Conservation (phyloP, 2,329 filamentous ascomycete genomes). For the Hymenoscyphus infarciens region DNA sequence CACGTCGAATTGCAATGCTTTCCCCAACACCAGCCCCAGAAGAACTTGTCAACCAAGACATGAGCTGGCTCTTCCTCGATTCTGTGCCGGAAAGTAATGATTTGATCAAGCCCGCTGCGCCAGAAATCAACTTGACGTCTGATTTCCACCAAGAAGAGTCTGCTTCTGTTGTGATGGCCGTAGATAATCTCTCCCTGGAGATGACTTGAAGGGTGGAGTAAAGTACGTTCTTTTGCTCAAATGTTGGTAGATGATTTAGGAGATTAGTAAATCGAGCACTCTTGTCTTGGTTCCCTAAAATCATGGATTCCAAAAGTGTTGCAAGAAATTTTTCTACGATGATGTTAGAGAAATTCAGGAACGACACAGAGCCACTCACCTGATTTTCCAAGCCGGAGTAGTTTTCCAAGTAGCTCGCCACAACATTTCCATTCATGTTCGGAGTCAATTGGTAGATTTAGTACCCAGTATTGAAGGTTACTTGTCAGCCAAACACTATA, state of each 20-base stretch:
- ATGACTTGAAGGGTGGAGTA: constrained; percentile 28
- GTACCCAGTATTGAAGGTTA: constrained; percentile 32
- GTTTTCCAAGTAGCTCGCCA: constrained; percentile 31
- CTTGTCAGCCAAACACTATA: constrained; percentile 33
- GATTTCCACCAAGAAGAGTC: constrained; percentile 33
- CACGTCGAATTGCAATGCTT: constrained; percentile 62
- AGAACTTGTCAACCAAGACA: constrained; percentile 62
- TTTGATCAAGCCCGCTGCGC: constrained; percentile 55
- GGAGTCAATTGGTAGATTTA: constrained; percentile 17
- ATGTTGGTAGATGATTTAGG: constrained; percentile 25
- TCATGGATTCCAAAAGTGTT: constrained; percentile 25
- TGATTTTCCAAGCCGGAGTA: constrained; percentile 33
- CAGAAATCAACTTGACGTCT: constrained; percentile 45
- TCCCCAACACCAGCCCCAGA: constrained; percentile 64
- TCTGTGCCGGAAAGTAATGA: constrained; percentile 46
- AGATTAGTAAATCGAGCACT: constrained; percentile 26
- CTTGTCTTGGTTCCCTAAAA: constrained; percentile 24
- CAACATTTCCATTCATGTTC: constrained; percentile 29
- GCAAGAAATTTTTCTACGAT: constrained; percentile 28
- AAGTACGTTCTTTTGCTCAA: constrained; percentile 34
- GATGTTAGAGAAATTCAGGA: constrained; percentile 13
- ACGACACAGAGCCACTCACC: constrained; percentile 21
- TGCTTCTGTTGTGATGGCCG: constrained; percentile 26
- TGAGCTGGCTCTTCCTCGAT: constrained; percentile 50
- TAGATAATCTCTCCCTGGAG: constrained; percentile 28